These are phyloP conservation scores for Hirsutella rhossiliensis DNA, from an alignment of 2,329 filamentous ascomycete species.

Conservation along the genomic window DNA sequence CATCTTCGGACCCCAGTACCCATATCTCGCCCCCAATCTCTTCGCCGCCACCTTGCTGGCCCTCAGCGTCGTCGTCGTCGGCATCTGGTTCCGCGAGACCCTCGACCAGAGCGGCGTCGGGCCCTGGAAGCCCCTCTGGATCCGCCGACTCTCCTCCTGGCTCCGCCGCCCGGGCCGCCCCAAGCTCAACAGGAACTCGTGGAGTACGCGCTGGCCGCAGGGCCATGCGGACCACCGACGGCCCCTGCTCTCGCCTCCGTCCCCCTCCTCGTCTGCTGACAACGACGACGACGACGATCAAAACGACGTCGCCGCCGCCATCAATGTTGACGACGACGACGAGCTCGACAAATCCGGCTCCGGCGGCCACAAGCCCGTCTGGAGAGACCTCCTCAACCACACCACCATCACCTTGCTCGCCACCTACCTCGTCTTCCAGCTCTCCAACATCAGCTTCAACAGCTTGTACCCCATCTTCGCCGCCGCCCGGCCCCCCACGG, in stretches of 20 bases:
- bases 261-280: constrained; percentile 4
- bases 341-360: constrained; percentile 1
- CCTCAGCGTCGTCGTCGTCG: constrained; percentile 59
- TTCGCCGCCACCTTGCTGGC: constrained; percentile 61
- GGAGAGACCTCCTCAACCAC: constrained; percentile 56
- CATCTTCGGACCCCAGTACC: constrained; percentile 46
- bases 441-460: constrained; percentile 92
- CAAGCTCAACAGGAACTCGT: constrained; percentile 16
- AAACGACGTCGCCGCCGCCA: background rate
- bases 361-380: constrained; percentile 16
- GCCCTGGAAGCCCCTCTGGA: constrained; percentile 20
- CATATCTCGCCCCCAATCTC: constrained; percentile 78
- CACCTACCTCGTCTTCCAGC: constrained; percentile 86
- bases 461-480: constrained; percentile 91
- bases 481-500: constrained; percentile 60
- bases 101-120: constrained; percentile 18
- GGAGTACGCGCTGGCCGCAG: constrained; percentile 27
- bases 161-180: constrained; percentile 8
- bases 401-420: constrained; percentile 72
- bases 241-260: constrained; percentile 17
- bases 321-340: constrained; percentile 9
- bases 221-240: constrained; percentile 7
- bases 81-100: constrained; percentile 80
- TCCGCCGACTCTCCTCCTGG: constrained; percentile 18
- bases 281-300: constrained; percentile 10